Percentiles rank a stretch among this genome's conserved stretches.
phyloP scores from a whole-genome alignment of 108 stramenopile species.

The Conticribra weissflogii region DNA sequence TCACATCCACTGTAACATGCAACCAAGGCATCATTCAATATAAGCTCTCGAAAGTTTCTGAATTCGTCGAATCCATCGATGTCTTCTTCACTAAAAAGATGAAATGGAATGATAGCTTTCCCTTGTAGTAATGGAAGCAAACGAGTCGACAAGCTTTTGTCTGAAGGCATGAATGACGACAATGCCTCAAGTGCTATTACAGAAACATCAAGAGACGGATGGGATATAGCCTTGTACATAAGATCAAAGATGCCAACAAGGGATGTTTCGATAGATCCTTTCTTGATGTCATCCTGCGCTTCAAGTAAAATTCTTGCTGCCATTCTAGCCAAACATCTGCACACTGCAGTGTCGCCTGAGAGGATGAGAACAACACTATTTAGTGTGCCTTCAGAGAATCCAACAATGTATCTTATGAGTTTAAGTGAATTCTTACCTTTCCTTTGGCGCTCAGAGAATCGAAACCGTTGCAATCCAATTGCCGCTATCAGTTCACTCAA shows the following conservation, averaged over 20 bases:
- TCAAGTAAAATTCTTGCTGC: slow-evolving; percentile 40
- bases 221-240: slow-evolving; percentile 65
- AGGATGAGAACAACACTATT: too few species aligned
- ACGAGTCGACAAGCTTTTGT: slow-evolving; percentile 49
- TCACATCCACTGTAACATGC: slow-evolving; percentile 56
- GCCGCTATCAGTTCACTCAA: slow-evolving; percentile 66
- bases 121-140: slow-evolving; percentile 73
- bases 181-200: slow-evolving; percentile 64
- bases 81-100: slow-evolving; percentile 21
- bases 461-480: slow-evolving; percentile 73
- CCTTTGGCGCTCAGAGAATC: slow-evolving; percentile 62
- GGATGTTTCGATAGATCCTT: slow-evolving; percentile 24
- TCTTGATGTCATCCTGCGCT: slow-evolving; percentile 36
- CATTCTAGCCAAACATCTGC: slow-evolving; percentile 56
- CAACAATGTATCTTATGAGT: too few species aligned
- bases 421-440: slow-evolving; percentile 57
- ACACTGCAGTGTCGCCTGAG: slow-evolving; percentile 44
- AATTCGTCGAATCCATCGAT: slow-evolving; percentile 62
- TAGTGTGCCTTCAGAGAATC: too few species aligned
- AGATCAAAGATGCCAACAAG: slow-evolving; percentile 61
- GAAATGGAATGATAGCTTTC: slow-evolving; percentile 73
- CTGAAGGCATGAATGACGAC: slow-evolving; percentile 34
- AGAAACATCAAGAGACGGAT: slow-evolving; percentile 68
- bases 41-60: slow-evolving; percentile 58
- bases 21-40: slow-evolving; percentile 55